Percentiles rank a stretch among this genome's conserved stretches.
phyloP scores from a whole-genome alignment of 2,329 filamentous ascomycete genomes.

The Arthroderma sp. region DNA sequence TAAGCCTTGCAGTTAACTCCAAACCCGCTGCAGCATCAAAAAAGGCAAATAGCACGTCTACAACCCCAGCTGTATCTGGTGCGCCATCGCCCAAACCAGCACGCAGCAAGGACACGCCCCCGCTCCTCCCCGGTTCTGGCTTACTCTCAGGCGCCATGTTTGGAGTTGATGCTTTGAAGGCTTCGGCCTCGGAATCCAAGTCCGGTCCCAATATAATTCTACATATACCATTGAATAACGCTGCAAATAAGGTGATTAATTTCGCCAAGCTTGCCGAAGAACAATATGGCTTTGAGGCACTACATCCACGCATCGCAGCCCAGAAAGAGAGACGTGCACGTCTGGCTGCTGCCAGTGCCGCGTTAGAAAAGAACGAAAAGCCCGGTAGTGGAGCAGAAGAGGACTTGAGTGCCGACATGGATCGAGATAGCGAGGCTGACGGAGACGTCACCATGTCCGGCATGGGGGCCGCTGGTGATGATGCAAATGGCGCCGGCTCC shows the following conservation, averaged over 20 bases:
- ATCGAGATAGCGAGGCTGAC: slow-evolving; percentile 48
- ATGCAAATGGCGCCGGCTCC: slow-evolving; percentile 44
- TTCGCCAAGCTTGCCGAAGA: slow-evolving; percentile 90
- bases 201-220: slow-evolving; percentile 67
- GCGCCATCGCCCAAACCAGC: slow-evolving; percentile 43
- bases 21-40: slow-evolving; percentile 12
- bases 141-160: slow-evolving; percentile 50
- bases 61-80: slow-evolving; percentile 39
- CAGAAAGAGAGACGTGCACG: slow-evolving; percentile 76
- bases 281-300: slow-evolving; percentile 83
- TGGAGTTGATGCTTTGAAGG: slow-evolving; percentile 36
- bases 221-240: slow-evolving; percentile 65
- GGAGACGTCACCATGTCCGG: slow-evolving; percentile 32
- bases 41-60: slow-evolving; percentile 27
- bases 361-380: slow-evolving; percentile 62
- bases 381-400: slow-evolving; percentile 60
- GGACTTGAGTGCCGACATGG: slow-evolving; percentile 81
- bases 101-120: slow-evolving; percentile 38
- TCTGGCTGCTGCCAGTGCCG: slow-evolving; percentile 77
- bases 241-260: slow-evolving; percentile 84
- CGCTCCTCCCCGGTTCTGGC: slow-evolving; percentile 49
- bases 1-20: slow-evolving; percentile 5
- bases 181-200: slow-evolving; percentile 30
- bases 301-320: slow-evolving; percentile 81
- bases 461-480: slow-evolving; percentile 27